Base-by-base conservation (phyloP, 306 rosid species). In the Pterocarpus macrocarpus region DNA sequence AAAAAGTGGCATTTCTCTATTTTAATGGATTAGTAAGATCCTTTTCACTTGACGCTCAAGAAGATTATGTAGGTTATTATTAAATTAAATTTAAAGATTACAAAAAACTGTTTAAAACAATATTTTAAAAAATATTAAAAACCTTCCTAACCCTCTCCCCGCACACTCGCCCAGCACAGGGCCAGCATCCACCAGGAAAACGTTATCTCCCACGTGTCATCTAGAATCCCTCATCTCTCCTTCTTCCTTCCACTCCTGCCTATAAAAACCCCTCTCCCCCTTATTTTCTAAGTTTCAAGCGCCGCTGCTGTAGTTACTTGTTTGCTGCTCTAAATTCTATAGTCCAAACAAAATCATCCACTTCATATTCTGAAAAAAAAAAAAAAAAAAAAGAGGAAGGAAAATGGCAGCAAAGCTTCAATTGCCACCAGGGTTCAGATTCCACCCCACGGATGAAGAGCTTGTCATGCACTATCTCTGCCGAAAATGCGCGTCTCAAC, bases 361-460 rank as follows among this genome's bases (percentile, higher is more conserved):
- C 28, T 22, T 22, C 28, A 22, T 22, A 22, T 22, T 22, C 28
- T 22, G 28, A 22, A 22, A 22, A 22, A 0, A 22, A 59, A 22
- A n/a, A 22, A 22, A 22, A 0, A 22, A 22, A 22, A 22, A 22
- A 22, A 22, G 28, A 22, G 28, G 28, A 22, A 22, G 28, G 1
- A 34, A 74, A 17, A 82, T 91, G 97, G 79, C 94, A 47, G 47
- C 91, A 5, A 95, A 90, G 47, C 90, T 96, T 74, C 92, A 90
- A 72, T 64, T 96, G 12, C 98, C 99, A 7, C 97, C 97, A 0
- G 98, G 99, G 1, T 93, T 96, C 90, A 76, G 99, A 82, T 96
- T 96, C 81, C 99, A 96, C 55, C 98, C 98, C 1, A 96, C 99
- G 69, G 98, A 96, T 52, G 98, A 96, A 58, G 99, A 96, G 85